phyloP scores from a whole-genome alignment of 768 basidiomycete species.

The Auricularia cornea region DNA sequence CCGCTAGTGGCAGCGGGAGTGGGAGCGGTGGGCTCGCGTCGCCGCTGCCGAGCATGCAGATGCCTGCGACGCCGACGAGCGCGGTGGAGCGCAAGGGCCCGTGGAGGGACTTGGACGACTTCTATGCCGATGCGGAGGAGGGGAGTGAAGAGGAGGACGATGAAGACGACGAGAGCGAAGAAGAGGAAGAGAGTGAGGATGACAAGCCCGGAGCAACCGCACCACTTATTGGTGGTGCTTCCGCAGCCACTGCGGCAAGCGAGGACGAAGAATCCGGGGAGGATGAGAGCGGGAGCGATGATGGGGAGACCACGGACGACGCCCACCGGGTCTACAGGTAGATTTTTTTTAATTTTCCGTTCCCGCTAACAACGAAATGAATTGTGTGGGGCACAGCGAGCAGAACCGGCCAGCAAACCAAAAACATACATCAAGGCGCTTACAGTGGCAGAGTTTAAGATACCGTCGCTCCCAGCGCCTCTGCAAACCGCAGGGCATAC shows the following conservation, averaged over 20 bases:
- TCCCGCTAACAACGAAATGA: too few relatives aligned
- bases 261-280: constrained; percentile 24
- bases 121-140: constrained; percentile 47
- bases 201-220: constrained; percentile 20
- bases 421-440: too few relatives aligned
- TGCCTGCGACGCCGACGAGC: constrained; percentile 25
- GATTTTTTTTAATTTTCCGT: too few relatives aligned
- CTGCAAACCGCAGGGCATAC: constrained; percentile 47
- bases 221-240: background rate
- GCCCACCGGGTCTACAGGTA: too few relatives aligned
- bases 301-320: too few relatives aligned
- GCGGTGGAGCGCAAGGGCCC: constrained; percentile 33
- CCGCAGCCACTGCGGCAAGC: constrained; percentile 15
- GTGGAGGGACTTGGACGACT: constrained; percentile 60
- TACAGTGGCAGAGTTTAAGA: constrained; percentile 15
- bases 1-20: constrained; percentile 31
- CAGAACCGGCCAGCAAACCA: too few relatives aligned
- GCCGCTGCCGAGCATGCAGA: constrained; percentile 12
- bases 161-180: constrained; percentile 16
- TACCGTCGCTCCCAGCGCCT: constrained; percentile 31
- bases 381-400: too few relatives aligned
- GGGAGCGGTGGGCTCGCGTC: constrained; percentile 39
- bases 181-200: constrained; percentile 37
- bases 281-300: background rate
- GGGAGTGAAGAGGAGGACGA: constrained; percentile 26